These are phyloP conservation scores for Colletotrichum euphorbiae DNA, from an alignment of 2,329 filamentous ascomycete species.

Conservation along the genomic window DNA sequence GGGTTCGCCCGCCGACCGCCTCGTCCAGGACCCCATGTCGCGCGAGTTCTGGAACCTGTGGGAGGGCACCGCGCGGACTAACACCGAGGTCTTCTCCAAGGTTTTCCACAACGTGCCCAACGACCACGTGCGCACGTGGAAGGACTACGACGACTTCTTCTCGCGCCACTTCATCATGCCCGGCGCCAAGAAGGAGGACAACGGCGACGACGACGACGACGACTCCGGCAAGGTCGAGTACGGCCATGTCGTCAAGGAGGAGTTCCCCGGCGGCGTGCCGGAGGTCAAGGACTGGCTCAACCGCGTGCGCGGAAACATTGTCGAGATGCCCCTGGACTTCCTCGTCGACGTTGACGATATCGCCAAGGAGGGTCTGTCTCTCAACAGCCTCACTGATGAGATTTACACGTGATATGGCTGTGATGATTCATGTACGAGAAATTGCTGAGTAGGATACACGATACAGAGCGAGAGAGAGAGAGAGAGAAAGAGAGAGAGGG, in stretches of 20 bases:
- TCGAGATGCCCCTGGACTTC: constrained; percentile 94
- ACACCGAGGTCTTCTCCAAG: constrained; percentile 83
- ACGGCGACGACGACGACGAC: constrained; percentile 50
- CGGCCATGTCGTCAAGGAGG: constrained; percentile 86
- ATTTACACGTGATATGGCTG: constrained; percentile 69
- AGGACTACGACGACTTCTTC: constrained; percentile 80
- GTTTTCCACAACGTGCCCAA: constrained; percentile 85
- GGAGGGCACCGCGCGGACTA: constrained; percentile 77
- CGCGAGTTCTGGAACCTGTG: constrained; percentile 77
- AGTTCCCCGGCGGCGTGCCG: constrained; percentile 79
- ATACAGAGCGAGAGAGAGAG: too few relatives aligned
- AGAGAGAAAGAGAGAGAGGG: not conserved
- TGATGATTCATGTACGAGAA: not conserved
- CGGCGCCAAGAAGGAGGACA: constrained; percentile 52
- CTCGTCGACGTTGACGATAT: constrained; percentile 85
- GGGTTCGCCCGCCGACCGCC: constrained; percentile 72
- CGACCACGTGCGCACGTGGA: constrained; percentile 76
- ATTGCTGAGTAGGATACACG: not conserved
- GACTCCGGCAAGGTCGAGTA: constrained; percentile 74
- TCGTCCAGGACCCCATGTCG: constrained; percentile 80
- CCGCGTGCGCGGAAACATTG: constrained; percentile 75
- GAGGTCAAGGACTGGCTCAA: constrained; percentile 78
- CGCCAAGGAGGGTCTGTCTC: constrained; percentile 80
- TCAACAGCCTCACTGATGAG: constrained; percentile 79
- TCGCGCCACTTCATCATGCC: constrained; percentile 72